These are phyloP conservation scores for Novymonas esmeraldas DNA, from an alignment of 208 protist species.

Conservation along the genomic window DNA sequence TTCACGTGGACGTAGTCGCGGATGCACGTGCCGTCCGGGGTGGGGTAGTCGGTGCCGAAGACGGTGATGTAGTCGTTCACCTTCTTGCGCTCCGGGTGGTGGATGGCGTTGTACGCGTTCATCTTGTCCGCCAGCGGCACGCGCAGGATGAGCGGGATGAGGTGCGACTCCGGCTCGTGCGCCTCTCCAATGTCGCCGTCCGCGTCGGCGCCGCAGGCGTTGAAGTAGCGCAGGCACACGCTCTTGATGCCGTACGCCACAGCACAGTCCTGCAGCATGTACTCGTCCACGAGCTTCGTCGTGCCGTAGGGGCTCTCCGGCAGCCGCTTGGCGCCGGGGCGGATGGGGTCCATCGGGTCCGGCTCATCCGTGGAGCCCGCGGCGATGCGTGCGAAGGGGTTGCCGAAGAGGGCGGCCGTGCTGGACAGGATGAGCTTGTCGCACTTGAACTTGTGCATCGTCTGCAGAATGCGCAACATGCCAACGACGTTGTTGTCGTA, in stretches of 20 bases:
- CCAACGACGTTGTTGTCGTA: slow-evolving; percentile 97
- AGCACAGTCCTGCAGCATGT: slow-evolving; percentile 91
- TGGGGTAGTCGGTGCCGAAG: slow-evolving; percentile 95
- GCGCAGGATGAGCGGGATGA: slow-evolving; percentile 97
- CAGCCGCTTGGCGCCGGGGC: slow-evolving; percentile 50
- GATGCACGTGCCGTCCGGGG: slow-evolving; percentile 95
- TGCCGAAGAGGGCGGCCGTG: slow-evolving; percentile 95
- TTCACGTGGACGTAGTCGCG: slow-evolving; percentile 99
- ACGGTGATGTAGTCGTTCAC: slow-evolving; percentile 69
- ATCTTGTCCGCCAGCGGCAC: slow-evolving; percentile 88
- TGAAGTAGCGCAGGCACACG: slow-evolving; percentile 98
- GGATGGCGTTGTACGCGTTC: slow-evolving; percentile 48
- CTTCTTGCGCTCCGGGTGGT: slow-evolving; percentile 39
- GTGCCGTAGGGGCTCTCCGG: slow-evolving; percentile 94
- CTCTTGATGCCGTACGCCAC: slow-evolving; percentile 77
- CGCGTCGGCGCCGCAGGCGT: slow-evolving; percentile 96
- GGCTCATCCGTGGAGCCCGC: slow-evolving; percentile 20
- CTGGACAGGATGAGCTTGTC: slow-evolving; percentile 97
- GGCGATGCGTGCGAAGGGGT: slow-evolving; percentile 32
- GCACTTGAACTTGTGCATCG: slow-evolving; percentile 91
- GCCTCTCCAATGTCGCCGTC: slow-evolving; percentile 96
- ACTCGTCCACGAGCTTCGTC: slow-evolving; percentile 93
- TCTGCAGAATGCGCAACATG: slow-evolving; percentile 91
- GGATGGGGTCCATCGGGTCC: slow-evolving; percentile 63
- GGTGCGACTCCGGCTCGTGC: slow-evolving; percentile 96